Conservation (phyloP, 2,329 filamentous ascomycete genomes). For the Aspergillus candidus region DNA sequence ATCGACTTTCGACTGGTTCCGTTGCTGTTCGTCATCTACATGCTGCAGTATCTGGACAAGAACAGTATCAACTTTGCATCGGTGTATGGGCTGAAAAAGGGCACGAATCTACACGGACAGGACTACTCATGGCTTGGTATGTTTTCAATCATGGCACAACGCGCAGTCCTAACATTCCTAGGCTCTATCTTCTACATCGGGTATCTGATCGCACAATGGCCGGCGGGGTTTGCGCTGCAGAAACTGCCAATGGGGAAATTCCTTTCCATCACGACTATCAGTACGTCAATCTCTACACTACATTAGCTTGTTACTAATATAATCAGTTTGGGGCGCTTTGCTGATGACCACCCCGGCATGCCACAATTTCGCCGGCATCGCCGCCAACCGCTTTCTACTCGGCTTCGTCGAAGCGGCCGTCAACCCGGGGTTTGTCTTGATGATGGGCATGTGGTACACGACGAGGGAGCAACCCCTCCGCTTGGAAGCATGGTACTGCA, state of each 20-base stretch:
- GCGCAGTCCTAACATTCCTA: conserved; percentile 4
- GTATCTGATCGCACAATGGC: conserved; percentile 43
- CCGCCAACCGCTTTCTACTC: conserved; percentile 42
- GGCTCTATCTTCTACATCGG: conserved; percentile 48
- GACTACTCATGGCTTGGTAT: conserved; percentile 25
- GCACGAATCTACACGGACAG: conserved; percentile 19
- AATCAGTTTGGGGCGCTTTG: conserved; percentile 38
- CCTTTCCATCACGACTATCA: conserved; percentile 35
- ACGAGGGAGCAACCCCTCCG: conserved; percentile 46
- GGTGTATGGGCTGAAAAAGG: conserved; percentile 26
- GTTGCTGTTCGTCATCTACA: conserved; percentile 53
- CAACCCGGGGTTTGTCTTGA: conserved; percentile 46
- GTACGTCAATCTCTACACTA: conserved; percentile 2
- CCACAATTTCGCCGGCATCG: conserved; percentile 40
- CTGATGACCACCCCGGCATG: conserved; percentile 42
- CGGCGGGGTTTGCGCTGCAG: conserved; percentile 41
- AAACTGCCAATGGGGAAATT: conserved; percentile 44
- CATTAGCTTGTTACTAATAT: neutral
- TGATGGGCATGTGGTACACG: conserved; percentile 49
- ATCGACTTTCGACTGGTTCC: conserved; percentile 53
- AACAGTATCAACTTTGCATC: conserved; percentile 43
- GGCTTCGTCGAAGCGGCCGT: conserved; percentile 46
- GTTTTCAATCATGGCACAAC: neutral
- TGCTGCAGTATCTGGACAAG: conserved; percentile 53
- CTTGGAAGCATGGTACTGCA: conserved; percentile 52